A percentile compares a stretch with the other conserved stretches of the same genome.
Evolutionary conservation across 352 stramenopile genomes (phyloP).

Genomic region (Phytopythium oedochilum): DNA sequence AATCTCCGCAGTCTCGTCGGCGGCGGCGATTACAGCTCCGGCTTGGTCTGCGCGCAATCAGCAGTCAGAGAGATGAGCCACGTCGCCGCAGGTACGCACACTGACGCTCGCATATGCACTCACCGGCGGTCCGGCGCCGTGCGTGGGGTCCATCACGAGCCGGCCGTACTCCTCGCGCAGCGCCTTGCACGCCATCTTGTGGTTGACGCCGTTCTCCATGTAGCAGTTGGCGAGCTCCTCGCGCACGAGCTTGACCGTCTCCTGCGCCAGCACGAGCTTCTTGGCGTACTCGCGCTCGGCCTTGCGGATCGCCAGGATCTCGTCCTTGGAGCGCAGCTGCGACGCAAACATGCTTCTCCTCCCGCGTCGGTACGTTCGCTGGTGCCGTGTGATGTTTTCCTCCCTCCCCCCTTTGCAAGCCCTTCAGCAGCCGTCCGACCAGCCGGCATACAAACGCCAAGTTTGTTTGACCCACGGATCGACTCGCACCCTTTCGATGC

Average conservation of each 20-base stretch:
- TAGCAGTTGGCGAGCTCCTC: conserved; percentile 86
- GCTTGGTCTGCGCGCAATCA: conserved; percentile 8
- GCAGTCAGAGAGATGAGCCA: conserved; percentile 8
- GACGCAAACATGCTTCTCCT: conserved; percentile 45
- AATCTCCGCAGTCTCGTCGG: conserved; percentile 5
- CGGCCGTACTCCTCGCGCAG: conserved; percentile 80
- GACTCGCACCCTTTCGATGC: background rate
- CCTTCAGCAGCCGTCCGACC: conserved; percentile 3
- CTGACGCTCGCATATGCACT: background rate
- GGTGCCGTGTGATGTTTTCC: background rate
- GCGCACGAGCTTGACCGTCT: conserved; percentile 81
- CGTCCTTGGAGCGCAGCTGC: conserved; percentile 77
- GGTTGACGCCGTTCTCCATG: conserved; percentile 86
- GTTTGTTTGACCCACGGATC: conserved; percentile 1
- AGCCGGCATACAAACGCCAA: conserved; percentile 10
- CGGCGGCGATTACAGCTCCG: conserved; percentile 14
- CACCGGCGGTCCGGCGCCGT: conserved; percentile 67
- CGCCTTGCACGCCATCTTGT: conserved; percentile 82
- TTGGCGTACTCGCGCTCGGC: conserved; percentile 79
- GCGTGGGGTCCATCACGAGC: conserved; percentile 77
- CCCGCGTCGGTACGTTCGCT: background rate
- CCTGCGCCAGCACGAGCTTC: conserved; percentile 64
- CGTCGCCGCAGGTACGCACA: background rate
- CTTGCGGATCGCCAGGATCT: conserved; percentile 73
- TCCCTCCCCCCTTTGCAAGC: conserved; percentile 3